Evolutionary conservation across 495 filamentous ascomycete genomes (phyloP).

Genomic region (Penicillium herquei): DNA sequence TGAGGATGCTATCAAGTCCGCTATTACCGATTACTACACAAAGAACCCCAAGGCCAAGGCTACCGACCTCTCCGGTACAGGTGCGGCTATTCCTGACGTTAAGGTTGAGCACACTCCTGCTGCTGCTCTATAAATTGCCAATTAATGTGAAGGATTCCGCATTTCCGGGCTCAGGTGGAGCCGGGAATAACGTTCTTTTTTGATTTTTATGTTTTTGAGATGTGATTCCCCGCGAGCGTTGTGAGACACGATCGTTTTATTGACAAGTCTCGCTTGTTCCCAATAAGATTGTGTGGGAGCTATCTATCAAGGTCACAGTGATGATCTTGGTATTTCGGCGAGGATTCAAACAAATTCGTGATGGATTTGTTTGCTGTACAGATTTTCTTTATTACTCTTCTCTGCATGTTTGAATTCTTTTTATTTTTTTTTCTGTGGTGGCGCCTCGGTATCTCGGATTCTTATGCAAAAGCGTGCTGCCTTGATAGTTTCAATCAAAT

Average conservation of each 20-base stretch:
- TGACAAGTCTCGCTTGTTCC: slow-evolving; percentile 10
- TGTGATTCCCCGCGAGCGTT: slow-evolving; percentile 9
- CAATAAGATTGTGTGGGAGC: slow-evolving; percentile 1
- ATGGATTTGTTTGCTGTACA: slow-evolving; percentile 32
- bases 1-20: slow-evolving; percentile 99
- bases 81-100: slow-evolving; percentile 53
- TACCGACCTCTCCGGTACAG: slow-evolving; percentile 74
- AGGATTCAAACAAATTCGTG: slow-evolving; percentile 25
- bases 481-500: slow-evolving; percentile 36
- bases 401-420: slow-evolving; percentile 12
- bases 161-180: not conserved
- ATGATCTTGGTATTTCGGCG: slow-evolving; percentile 6
- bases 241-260: slow-evolving; percentile 17
- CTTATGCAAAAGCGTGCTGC: slow-evolving; percentile 24
- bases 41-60: slow-evolving; percentile 77
- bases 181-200: slow-evolving; percentile 11
- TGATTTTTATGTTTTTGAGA: not conserved
- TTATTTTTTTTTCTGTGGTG: slow-evolving; percentile 23
- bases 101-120: slow-evolving; percentile 38
- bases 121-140: slow-evolving; percentile 26
- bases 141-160: slow-evolving; percentile 4
- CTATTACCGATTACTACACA: slow-evolving; percentile 94
- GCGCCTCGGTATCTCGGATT: slow-evolving; percentile 32
- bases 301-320: not conserved
- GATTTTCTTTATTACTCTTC: slow-evolving; percentile 17